Evolutionary conservation across 306 rosid genomes (phyloP).

Genomic region (Senna siamea): DNA sequence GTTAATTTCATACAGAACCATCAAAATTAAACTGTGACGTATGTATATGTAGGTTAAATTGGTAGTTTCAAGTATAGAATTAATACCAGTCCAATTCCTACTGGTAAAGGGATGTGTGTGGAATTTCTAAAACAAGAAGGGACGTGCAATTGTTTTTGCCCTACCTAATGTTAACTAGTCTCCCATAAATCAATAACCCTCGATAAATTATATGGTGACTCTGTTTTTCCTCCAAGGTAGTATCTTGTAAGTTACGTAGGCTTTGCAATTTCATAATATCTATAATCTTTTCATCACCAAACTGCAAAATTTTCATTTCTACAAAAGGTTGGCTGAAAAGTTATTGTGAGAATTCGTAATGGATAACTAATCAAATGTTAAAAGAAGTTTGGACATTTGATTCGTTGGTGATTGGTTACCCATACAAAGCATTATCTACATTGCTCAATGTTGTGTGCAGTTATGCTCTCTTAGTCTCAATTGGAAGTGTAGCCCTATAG

Average conservation of each 20-base stretch:
- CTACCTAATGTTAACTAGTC: neutral
- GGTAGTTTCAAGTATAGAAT: neutral
- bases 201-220: no score
- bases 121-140: neutral
- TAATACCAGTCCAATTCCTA: neutral
- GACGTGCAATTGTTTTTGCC: neutral
- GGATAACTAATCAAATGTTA: neutral
- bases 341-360: neutral
- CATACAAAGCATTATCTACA: constrained; percentile 15
- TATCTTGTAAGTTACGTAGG: constrained; percentile 2
- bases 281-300: neutral
- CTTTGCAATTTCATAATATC: neutral
- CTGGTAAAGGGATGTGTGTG: neutral
- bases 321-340: neutral
- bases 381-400: constrained; percentile 9
- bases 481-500: constrained; percentile 43
- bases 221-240: neutral
- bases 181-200: neutral
- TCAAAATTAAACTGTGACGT: neutral
- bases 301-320: neutral
- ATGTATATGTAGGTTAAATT: neutral
- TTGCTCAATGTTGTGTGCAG: constrained; percentile 51
- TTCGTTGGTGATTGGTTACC: neutral
- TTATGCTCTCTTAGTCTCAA: constrained; percentile 49
- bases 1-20: neutral